Percentiles rank a stretch among this genome's conserved stretches.
Conservation (phyloP, 306 rosid species). For the Heteromeles arbutifolia region DNA sequence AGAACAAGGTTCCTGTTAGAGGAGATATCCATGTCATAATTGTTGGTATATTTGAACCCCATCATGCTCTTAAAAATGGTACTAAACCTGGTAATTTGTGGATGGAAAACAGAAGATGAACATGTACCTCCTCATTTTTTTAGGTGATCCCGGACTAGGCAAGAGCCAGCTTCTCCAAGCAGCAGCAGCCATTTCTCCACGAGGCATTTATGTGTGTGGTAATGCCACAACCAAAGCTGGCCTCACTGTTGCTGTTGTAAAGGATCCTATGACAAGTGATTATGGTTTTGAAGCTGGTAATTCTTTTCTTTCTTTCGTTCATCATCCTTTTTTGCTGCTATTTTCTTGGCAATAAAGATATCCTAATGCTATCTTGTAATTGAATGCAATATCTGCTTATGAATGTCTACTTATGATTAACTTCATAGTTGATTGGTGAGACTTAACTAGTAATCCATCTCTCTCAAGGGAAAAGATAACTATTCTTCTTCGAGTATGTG, state of each 20-base stretch:
- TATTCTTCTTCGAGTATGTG: too few relatives aligned
- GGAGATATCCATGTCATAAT: conserved; percentile 91
- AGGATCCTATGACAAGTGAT: conserved; percentile 82
- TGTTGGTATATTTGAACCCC: conserved; percentile 62
- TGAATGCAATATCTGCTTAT: too few relatives aligned
- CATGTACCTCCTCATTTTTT: conserved; percentile 17
- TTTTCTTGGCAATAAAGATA: not conserved
- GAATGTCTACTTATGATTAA: too few relatives aligned
- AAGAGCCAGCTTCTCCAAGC: conserved; percentile 95
- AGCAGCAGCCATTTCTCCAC: conserved; percentile 84
- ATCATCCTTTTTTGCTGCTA: not conserved
- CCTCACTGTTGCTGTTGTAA: conserved; percentile 89
- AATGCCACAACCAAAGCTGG: conserved; percentile 94
- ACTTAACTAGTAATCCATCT: too few relatives aligned
- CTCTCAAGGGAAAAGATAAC: too few relatives aligned
- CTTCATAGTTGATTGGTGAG: too few relatives aligned
- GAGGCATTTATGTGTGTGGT: conserved; percentile 94
- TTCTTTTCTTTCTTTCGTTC: conserved; percentile 10
- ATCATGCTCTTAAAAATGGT: conserved; percentile 22
- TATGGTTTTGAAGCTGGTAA: conserved; percentile 94
- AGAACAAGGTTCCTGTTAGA: conserved; percentile 93
- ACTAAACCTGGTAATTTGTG: conserved; percentile 13
- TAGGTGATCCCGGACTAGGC: conserved; percentile 96
- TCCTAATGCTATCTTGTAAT: too few relatives aligned
- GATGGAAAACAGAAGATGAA: conserved; percentile 14